Conservation (phyloP, 2,329 filamentous ascomycete genomes). For the Cladosporium cucumerinum region DNA sequence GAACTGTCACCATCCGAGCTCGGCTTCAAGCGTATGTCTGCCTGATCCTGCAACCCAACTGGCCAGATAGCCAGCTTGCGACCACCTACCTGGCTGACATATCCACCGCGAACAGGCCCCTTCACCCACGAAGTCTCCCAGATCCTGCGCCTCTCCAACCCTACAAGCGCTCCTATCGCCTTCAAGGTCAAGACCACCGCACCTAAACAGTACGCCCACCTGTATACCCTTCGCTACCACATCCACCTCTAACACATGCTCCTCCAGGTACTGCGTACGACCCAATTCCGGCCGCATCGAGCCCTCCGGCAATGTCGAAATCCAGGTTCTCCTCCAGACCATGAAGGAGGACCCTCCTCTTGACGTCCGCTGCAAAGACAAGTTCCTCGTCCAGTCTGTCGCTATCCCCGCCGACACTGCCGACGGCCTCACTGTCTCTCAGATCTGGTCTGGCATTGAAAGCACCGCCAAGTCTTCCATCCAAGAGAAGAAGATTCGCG, state of each 20-base stretch:
- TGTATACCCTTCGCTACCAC: not conserved
- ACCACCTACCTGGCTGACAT: not conserved
- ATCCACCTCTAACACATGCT: not conserved
- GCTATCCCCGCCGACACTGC: conserved; percentile 72
- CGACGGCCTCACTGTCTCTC: conserved; percentile 73
- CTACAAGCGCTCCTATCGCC: conserved; percentile 56
- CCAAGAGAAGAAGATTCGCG: conserved; percentile 93
- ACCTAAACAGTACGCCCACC: conserved; percentile 82
- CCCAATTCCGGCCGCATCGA: conserved; percentile 97
- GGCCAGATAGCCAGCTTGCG: conserved; percentile 11
- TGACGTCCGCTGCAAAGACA: conserved; percentile 91
- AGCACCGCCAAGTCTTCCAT: conserved; percentile 71
- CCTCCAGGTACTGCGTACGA: conserved; percentile 84
- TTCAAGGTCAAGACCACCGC: conserved; percentile 96
- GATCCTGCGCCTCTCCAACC: conserved; percentile 57
- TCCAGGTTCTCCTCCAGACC: conserved; percentile 94
- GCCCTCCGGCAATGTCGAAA: conserved; percentile 82
- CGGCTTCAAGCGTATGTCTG: conserved; percentile 78
- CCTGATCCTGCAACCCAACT: not conserved
- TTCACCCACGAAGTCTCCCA: conserved; percentile 64
- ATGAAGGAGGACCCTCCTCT: conserved; percentile 92
- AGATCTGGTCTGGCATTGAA: conserved; percentile 75
- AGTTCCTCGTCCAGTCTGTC: conserved; percentile 94
- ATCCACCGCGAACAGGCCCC: conserved; percentile 46
- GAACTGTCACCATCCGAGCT: conserved; percentile 89